A percentile compares a stretch with the other conserved stretches of the same genome.
Conservation (phyloP, 495 filamentous ascomycete genomes). For the Neurospora africana region DNA sequence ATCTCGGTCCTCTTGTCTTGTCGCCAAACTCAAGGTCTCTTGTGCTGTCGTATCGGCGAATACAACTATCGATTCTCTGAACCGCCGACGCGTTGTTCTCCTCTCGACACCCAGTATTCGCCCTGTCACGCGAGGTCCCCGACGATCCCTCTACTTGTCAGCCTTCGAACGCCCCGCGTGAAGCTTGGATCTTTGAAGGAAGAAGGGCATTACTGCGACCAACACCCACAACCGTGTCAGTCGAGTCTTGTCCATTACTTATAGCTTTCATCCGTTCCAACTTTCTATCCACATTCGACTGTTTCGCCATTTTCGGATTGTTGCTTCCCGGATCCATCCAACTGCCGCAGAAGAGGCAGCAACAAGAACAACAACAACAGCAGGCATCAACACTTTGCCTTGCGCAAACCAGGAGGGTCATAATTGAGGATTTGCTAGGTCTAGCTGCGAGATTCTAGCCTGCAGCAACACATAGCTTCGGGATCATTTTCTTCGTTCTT, state of each 20-base stretch:
- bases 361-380: not conserved
- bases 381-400: not conserved
- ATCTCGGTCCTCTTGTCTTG: not conserved
- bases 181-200: constrained; percentile 10
- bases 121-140: not conserved
- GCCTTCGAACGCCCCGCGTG: not conserved
- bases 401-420: not conserved
- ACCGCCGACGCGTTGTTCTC: not conserved
- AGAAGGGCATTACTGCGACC: not conserved
- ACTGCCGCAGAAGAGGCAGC: not conserved
- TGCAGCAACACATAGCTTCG: not conserved
- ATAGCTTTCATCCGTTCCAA: not conserved
- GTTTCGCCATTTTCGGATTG: not conserved
- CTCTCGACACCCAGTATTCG: not conserved
- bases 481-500: not conserved
- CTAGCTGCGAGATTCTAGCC: not conserved
- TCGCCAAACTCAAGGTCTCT: not conserved
- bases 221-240: not conserved
- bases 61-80: not conserved
- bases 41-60: constrained; percentile 1
- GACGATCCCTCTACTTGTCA: not conserved
- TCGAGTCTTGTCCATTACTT: not conserved
- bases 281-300: not conserved
- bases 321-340: not conserved
- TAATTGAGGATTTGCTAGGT: not conserved